Base-by-base conservation (phyloP, 139 green algal species). In the Monoraphidium neglectum region DNA sequence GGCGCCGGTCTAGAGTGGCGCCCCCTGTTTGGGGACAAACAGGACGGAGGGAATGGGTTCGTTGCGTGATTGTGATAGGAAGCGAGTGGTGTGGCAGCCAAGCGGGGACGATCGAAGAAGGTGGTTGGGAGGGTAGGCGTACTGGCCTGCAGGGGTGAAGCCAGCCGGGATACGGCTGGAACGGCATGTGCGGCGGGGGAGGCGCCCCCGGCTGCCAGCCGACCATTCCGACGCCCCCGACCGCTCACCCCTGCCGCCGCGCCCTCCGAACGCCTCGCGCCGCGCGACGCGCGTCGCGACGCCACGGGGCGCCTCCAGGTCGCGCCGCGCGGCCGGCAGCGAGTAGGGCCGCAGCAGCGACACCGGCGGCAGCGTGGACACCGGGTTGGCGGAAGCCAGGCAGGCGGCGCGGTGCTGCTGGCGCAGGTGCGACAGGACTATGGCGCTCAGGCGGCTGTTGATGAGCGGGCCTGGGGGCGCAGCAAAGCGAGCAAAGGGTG, bases 341-440 rank as follows among this genome's bases (percentile, higher is more conserved):
- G 49, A 40, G 65, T 88, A 87, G 2, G 82, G 84, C 54, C 76
- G 72, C 5, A 88, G 82, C 65, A 92, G 79, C 21, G 86, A 90
- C 28, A 96, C 83, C 16, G 88, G 84, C 2, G 91, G 88, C 53
- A 94, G 82, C 16, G 86, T 83, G 36, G 87, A 84, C 13, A 93
- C 87, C 5, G 91, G 91, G 8, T 77, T 75, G 6, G 75, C 59
- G n/a, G 83, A 84, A 54, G 84, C 60, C 51, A 87, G 74, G 73
- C 77, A 86, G 4, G 84, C 79, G 24, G 79, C 74, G 24, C 81
- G 56, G 81, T 95, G 91, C 86, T 95, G 90, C 59, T 93, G 86
- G 76, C 85, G 82, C 33, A 96, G 86, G 76, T 91, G 90, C 15
- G 80, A 66, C 65, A 86, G 88, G 0, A 96, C 79, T 4, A 96